Conservation (phyloP, 2,329 filamentous ascomycete genomes). For the Mycocentrospora acerina region DNA sequence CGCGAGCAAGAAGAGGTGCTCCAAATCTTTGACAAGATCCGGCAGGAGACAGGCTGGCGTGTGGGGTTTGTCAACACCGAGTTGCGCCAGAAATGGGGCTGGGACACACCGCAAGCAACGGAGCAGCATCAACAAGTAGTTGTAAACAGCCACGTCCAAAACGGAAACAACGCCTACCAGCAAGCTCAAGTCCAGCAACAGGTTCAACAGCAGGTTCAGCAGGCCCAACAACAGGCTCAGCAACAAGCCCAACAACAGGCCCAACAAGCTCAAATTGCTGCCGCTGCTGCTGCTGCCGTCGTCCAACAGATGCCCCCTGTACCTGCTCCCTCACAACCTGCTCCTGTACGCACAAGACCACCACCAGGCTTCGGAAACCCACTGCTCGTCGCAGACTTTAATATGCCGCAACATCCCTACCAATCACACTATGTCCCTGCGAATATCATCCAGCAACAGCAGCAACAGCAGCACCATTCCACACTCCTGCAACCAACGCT, state of each 20-base stretch:
- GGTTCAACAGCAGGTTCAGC: conserved; percentile 21
- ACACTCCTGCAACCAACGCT: conserved; percentile 18
- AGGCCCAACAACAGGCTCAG: conserved; percentile 17
- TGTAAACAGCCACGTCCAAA: conserved; percentile 10
- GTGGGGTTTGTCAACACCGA: conserved; percentile 71
- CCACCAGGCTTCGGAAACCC: conserved; percentile 66
- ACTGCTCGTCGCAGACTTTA: conserved; percentile 72
- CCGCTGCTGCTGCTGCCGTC: no score
- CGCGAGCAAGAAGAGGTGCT: conserved; percentile 81
- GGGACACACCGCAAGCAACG: conserved; percentile 51
- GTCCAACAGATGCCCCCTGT: conserved; percentile 10
- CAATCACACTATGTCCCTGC: conserved; percentile 78
- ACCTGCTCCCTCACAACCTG: conserved; percentile 14
- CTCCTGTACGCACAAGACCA: conserved; percentile 28
- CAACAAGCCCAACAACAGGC: conserved; percentile 17
- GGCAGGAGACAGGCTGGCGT: conserved; percentile 75
- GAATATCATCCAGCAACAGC: conserved; percentile 48
- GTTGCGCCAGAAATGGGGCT: conserved; percentile 76
- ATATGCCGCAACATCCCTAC: conserved; percentile 76
- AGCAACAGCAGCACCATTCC: conserved; percentile 21
- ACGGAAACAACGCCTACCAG: conserved; percentile 26
- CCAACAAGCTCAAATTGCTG: conserved; percentile 9
- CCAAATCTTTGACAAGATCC: conserved; percentile 72
- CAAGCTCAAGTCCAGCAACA: conserved; percentile 22
- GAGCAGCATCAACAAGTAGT: conserved; percentile 35